Base-by-base conservation (phyloP, 164 flowering plant genomes). In the Taxillus chinensis region DNA sequence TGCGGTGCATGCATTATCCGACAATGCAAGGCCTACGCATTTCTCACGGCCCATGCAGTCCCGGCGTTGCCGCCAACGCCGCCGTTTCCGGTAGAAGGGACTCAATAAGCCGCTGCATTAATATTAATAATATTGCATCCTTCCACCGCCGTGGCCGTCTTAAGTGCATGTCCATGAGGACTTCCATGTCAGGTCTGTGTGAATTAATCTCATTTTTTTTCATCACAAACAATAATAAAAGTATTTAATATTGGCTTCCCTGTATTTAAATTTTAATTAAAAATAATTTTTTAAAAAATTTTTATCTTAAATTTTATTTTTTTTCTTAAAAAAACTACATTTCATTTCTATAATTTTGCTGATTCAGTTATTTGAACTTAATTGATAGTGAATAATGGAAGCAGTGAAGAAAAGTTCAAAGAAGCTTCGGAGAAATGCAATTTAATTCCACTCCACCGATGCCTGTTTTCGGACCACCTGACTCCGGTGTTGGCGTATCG, bases 401-500 rank as follows among this genome's bases (percentile, higher is more conserved):
- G 27, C 2, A 27, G 27, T 27, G 27, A 27, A 27, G 27, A 27
- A 27, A 79, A 74, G 69, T 91, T 91, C 39, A 48, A 27, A 2
- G 95, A 84, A 70, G 92, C 90, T 16, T 70, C 96, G 0, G 74
- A 70, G 71, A 66, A 64, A 0, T 92, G 83, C 49, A 92, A 87
- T 62, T n/a, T 92, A 8, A 67, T 89, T 58, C 96, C 98, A 0
- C 77, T 92, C 9, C 70, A 75, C 66, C 67, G 67, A 12, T 74
- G 83, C 72, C 83, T 92, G 48, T 92, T 92, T 69, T 80, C 89
- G 3, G 96, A 92, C 58, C 96, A 89, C 48, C 78, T 92, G 53
- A 89, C 96, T 13, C 96, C 98, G 2, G 82, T 89, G 41, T 76
- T 83, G 3, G 98, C 98, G 9, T 92, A 87, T 45, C 89, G 98